phyloP scores from a whole-genome alignment of 2,329 filamentous ascomycete species.

The Tolypocladium sp. region DNA sequence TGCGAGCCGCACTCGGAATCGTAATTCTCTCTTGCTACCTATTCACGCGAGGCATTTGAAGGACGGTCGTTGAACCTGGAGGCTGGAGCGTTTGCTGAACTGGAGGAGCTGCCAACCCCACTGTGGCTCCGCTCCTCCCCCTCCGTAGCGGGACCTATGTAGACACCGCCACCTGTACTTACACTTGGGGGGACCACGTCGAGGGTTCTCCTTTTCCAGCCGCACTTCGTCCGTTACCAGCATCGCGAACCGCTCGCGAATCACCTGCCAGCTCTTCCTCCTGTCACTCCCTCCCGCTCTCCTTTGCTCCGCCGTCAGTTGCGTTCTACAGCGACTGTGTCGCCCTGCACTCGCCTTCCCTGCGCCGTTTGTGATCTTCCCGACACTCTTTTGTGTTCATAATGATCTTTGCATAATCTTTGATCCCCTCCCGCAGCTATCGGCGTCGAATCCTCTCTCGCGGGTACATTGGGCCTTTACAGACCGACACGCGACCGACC shows the following conservation, averaged over 20 bases:
- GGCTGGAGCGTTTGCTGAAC: background rate
- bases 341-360: background rate
- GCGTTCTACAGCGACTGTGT: background rate
- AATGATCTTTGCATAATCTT: constrained; percentile 6
- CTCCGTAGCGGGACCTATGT: too few relatives aligned
- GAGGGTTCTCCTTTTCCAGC: background rate
- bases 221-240: too few relatives aligned
- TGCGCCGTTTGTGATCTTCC: background rate
- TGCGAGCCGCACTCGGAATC: too few relatives aligned
- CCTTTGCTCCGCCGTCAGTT: background rate
- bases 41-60: too few relatives aligned
- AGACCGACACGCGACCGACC: background rate
- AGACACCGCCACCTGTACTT: background rate
- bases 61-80: background rate
- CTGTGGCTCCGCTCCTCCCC: background rate
- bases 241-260: background rate
- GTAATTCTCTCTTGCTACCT: too few relatives aligned
- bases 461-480: background rate
- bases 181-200: background rate
- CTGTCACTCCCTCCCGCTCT: background rate
- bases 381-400: background rate
- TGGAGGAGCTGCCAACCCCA: background rate
- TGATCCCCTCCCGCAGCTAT: constrained; percentile 3
- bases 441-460: background rate
- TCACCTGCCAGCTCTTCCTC: background rate